Evolutionary conservation across 768 basidiomycete species (phyloP).

Genomic region (Fistulinella prunicolor): DNA sequence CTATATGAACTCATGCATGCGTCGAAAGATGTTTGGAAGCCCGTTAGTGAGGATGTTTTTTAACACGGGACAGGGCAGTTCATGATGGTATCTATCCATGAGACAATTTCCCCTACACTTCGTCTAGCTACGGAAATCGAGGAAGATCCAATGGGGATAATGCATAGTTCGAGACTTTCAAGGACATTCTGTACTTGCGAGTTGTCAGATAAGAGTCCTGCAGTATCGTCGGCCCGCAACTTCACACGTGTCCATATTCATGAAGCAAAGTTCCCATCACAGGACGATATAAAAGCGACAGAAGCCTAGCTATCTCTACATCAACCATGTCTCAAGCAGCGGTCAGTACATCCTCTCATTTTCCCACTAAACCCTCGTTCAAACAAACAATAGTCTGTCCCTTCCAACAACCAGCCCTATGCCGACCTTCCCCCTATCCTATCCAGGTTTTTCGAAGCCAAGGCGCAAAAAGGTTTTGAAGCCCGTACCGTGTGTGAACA

Average conservation of each 20-base stretch:
- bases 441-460: constrained; percentile 56
- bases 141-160: background rate
- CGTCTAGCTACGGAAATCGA: constrained; percentile 1
- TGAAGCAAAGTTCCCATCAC: no score
- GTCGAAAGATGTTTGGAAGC: constrained; percentile 85
- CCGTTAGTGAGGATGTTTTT: constrained; percentile 27
- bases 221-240: background rate
- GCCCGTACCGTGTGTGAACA: background rate
- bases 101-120: constrained; percentile 3
- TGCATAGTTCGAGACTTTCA: constrained; percentile 6
- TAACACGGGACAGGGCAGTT: constrained; percentile 7
- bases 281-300: constrained; percentile 14
- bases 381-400: constrained; percentile 34
- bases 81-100: constrained; percentile 7
- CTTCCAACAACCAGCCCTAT: constrained; percentile 43
- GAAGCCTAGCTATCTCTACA: background rate
- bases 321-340: constrained; percentile 36
- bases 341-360: constrained; percentile 28
- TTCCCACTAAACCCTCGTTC: background rate
- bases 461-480: constrained; percentile 56
- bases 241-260: no score
- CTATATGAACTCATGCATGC: constrained; percentile 94
- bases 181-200: background rate
- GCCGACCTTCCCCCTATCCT: constrained; percentile 52
- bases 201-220: constrained; percentile 1